Percentiles rank a stretch among this genome's conserved stretches.
Evolutionary conservation across 1,284 basidiomycete genomes (phyloP).

Genomic region (Trametes pubescens): DNA sequence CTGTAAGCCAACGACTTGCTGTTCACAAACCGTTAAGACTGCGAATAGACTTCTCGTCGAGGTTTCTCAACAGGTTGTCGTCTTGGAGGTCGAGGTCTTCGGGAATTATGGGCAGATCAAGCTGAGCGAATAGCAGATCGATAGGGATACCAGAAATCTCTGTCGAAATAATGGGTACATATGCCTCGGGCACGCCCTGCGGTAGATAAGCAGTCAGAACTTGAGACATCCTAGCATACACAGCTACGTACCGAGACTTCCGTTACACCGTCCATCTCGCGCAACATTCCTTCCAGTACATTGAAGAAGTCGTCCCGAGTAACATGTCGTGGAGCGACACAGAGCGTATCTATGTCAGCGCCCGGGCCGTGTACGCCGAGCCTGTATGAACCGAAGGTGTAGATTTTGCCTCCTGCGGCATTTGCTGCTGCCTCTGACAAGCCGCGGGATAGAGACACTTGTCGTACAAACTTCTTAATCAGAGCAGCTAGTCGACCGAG

Average conservation of each 20-base stretch:
- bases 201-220: slow-evolving; percentile 5
- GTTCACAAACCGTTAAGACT: slow-evolving; percentile 84
- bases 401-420: slow-evolving; percentile 96
- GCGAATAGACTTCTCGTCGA: slow-evolving; percentile 95
- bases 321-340: slow-evolving; percentile 97
- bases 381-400: slow-evolving; percentile 97
- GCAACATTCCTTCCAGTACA: slow-evolving; percentile 90
- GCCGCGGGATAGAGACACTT: slow-evolving; percentile 81
- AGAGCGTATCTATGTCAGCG: slow-evolving; percentile 97
- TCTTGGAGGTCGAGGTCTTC: slow-evolving; percentile 92
- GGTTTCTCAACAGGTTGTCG: slow-evolving; percentile 91
- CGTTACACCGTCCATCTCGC: slow-evolving; percentile 84
- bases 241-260: slow-evolving; percentile 83
- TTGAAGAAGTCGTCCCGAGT: slow-evolving; percentile 96
- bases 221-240: not conserved
- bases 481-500: slow-evolving; percentile 90
- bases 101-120: slow-evolving; percentile 87
- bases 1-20: not conserved
- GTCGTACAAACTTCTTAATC: slow-evolving; percentile 94
- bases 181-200: slow-evolving; percentile 95
- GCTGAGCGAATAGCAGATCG: slow-evolving; percentile 93
- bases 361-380: slow-evolving; percentile 97
- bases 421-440: slow-evolving; percentile 88
- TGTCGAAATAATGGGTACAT: slow-evolving; percentile 93
- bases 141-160: slow-evolving; percentile 94